phyloP scores from a whole-genome alignment of 78 protist genomes.

The Protostelium mycophagum region DNA sequence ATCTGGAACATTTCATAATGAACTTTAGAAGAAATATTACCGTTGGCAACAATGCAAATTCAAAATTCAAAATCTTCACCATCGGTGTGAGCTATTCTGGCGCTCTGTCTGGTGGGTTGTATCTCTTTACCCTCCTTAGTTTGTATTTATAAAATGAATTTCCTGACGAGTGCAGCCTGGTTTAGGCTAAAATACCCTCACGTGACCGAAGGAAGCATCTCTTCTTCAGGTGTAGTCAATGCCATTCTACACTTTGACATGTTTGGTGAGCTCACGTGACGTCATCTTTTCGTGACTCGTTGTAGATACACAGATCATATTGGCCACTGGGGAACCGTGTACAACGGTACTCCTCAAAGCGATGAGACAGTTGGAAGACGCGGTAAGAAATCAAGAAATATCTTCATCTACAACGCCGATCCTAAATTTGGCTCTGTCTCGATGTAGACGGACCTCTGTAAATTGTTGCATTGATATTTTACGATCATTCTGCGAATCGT shows the following conservation, averaged over 20 bases:
- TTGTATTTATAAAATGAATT: no score
- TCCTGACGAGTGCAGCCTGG: not conserved
- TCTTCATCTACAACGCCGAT: no score
- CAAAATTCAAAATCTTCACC: constrained; percentile 4
- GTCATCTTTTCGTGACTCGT: not conserved
- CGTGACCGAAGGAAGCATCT: constrained; percentile 28
- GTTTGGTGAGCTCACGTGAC: constrained; percentile 17
- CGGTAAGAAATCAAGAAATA: no score
- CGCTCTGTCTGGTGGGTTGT: constrained; percentile 36
- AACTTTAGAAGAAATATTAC: not conserved
- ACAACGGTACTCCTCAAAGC: not conserved
- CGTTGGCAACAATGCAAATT: not conserved
- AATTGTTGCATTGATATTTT: no score
- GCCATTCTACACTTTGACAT: constrained; percentile 41
- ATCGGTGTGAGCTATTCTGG: constrained; percentile 51
- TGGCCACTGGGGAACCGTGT: not conserved
- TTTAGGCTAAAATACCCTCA: constrained; percentile 51
- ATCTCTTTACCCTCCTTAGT: not conserved
- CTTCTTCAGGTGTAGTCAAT: constrained; percentile 45
- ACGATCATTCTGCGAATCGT: no score
- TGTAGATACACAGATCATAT: not conserved
- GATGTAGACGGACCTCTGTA: no score
- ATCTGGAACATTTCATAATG: constrained; percentile 25
- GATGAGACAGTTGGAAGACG: not conserved
- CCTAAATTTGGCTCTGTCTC: no score